phyloP scores from a whole-genome alignment of 768 basidiomycete species.

The Mycena rebaudengoi region DNA sequence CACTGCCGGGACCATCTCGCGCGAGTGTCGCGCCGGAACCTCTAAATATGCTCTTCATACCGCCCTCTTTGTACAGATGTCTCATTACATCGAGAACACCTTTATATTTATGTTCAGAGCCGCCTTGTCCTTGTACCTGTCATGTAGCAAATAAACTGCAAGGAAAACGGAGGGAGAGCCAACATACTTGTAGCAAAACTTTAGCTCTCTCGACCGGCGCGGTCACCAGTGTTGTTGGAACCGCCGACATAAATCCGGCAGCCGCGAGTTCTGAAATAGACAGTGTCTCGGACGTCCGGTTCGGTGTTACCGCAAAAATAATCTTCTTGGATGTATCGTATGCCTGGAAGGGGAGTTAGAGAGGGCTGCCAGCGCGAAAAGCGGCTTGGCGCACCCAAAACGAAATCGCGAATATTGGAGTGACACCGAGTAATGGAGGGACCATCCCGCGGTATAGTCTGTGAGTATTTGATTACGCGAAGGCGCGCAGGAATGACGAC shows the following conservation, averaged over 20 bases:
- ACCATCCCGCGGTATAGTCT: slow-evolving; percentile 94
- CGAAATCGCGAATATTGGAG: slow-evolving; percentile 96
- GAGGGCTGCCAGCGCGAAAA: slow-evolving; percentile 10
- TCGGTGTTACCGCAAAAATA: slow-evolving; percentile 82
- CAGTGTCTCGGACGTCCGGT: slow-evolving; percentile 68
- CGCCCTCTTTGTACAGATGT: slow-evolving; percentile 94
- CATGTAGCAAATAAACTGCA: slow-evolving; percentile 17
- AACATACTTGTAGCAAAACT: slow-evolving; percentile 87
- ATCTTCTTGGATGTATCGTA: slow-evolving; percentile 94
- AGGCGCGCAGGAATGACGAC: slow-evolving; percentile 23
- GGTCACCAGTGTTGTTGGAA: slow-evolving; percentile 92
- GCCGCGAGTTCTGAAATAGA: slow-evolving; percentile 83
- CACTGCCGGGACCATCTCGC: slow-evolving; percentile 95
- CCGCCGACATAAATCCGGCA: slow-evolving; percentile 94
- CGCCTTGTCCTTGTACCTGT: slow-evolving; percentile 91
- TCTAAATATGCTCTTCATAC: slow-evolving; percentile 88
- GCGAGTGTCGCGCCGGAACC: slow-evolving; percentile 94
- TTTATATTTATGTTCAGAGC: slow-evolving; percentile 75
- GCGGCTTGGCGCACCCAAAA: slow-evolving; percentile 80
- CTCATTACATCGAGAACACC: slow-evolving; percentile 92
- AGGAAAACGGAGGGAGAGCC: not conserved
- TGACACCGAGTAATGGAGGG: slow-evolving; percentile 92
- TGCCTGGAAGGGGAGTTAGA: slow-evolving; percentile 58
- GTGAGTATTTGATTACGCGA: slow-evolving; percentile 2
- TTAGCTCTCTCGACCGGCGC: slow-evolving; percentile 98